Base-by-base conservation (phyloP, 108 stramenopile genomes). In the Nannochloropsis gaditana region DNA sequence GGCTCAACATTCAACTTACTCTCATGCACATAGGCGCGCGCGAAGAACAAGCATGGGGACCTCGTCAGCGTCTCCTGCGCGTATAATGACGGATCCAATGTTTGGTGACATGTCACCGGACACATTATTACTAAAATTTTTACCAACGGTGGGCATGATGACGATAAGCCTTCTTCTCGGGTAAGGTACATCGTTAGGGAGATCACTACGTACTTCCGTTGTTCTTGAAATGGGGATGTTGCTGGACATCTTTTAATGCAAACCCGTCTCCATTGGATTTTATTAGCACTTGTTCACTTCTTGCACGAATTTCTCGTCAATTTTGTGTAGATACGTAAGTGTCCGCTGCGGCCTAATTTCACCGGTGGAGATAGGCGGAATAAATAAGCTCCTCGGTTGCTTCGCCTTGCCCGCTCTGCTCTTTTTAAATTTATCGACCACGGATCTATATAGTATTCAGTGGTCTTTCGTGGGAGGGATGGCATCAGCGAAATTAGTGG, bases 381-480 rank as follows among this genome's bases (percentile, higher is more conserved):
- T 73, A 4, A 73, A n/a, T 6, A 73, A 73, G 59, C 59, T 73
- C 59, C 59, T 73, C 59, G 59, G 59, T n/a, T 15, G 15, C 59
- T 73, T 73, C n/a, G 59, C 59, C 59, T 73, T 73, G 59, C 59
- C 59, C 6, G 59, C 59, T n/a, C n/a, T 73, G 6, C 59, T 73
- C 19, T 73, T 73, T n/a, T n/a, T n/a, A 73, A 73, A 73, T n/a
- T 6, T 73, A n/a, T 15, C 59, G 8, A 73, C 59, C 59, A 73
- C 59, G 59, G 59, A 73, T n/a, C 59, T 73, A 8, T 73, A 15
- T 4, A 73, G 19, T 73, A 73, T 73, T 73, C 59, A 73, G 8
- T 73, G 59, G 59, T 73, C 59, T n/a, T 73, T 73, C n/a, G 59
- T 73, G 15, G 59, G 59, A 73, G 59, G 59, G n/a, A n/a, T 73